Base-by-base conservation (phyloP, 495 filamentous ascomycete species). In the Thermothielavioides terrestris region DNA sequence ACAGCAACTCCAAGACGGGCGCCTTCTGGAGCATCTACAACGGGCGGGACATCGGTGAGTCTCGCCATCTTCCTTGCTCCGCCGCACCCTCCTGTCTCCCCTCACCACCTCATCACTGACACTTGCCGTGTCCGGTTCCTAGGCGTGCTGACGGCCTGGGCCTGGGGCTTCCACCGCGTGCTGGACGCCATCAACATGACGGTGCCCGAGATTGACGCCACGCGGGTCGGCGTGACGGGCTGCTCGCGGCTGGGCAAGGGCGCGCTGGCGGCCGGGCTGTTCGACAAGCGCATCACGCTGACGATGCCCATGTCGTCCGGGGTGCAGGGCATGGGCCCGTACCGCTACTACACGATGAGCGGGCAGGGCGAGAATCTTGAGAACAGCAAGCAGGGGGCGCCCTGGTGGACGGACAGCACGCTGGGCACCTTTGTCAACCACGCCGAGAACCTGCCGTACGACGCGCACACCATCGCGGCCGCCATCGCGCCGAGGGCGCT, bases 301-400 rank as follows among this genome's bases (percentile, higher is more conserved):
- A 78, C 75, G 28, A 77, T 77, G 73, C 71, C 74, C 30, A 76
- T 77, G 74, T 74, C 71, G 54, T 69, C 70, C 32, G 74, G 75
- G 3, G 69, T 77, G 8, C 74, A 78, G 54, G 73, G 75, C 4
- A 50, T 71, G 8, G 75, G 74, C 0, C 75, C 73, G 20, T 78
- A 78, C 58, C 64, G 74, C 34, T 75, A 75, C 61, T 68, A 69
- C 55, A 68, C 62, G 26, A 56, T 77, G 12, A 73, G 68, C 61
- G 75, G 75, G 11, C 72, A 77, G 59, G 74, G 68, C 55, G 74
- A 77, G 68, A 77, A 62, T 40, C 62, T 77, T 1, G 74, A 77
- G 66, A 77, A 77, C 62, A 74, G 69, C 55, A 77, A 78, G 67
- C 64, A 61, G 36, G 75, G 74, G 20, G 74, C 73, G 0, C 68